Conservation (phyloP, 495 filamentous ascomycete genomes). For the Pyronema omphalodes region DNA sequence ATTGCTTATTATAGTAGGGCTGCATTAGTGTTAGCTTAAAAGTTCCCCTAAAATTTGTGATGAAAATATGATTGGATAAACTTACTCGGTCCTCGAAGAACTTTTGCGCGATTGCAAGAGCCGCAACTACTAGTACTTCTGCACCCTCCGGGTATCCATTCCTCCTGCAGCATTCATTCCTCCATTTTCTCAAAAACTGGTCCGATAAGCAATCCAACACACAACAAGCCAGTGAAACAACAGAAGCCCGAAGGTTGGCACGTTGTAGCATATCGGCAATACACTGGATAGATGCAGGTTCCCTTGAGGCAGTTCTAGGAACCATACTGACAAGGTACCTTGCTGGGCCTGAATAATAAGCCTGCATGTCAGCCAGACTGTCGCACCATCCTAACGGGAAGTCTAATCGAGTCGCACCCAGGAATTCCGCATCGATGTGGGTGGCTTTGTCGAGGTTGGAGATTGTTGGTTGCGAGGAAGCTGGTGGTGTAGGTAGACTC, state of each 20-base stretch:
- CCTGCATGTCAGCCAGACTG: background rate
- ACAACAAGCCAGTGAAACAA: constrained; percentile 19
- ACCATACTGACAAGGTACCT: constrained; percentile 22
- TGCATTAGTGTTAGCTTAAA: constrained; percentile 8
- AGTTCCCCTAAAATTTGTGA: constrained; percentile 5
- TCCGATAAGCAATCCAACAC: constrained; percentile 21
- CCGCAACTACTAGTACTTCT: constrained; percentile 20
- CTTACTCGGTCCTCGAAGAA: constrained; percentile 22
- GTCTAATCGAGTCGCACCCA: background rate
- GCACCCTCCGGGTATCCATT: constrained; percentile 13
- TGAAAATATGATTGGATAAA: constrained; percentile 2
- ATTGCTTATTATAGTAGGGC: constrained; percentile 16
- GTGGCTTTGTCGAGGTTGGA: background rate
- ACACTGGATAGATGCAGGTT: constrained; percentile 15
- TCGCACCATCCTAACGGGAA: background rate
- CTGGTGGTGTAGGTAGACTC: constrained; percentile 22
- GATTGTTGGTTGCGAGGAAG: constrained; percentile 7
- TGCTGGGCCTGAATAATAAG: constrained; percentile 12
- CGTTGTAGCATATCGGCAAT: constrained; percentile 18
- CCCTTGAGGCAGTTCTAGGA: constrained; percentile 19
- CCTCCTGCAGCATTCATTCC: constrained; percentile 17
- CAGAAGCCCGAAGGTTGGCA: constrained; percentile 17
- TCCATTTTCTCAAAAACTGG: constrained; percentile 22
- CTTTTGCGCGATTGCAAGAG: constrained; percentile 20
- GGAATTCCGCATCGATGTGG: constrained; percentile 2